Conservation (phyloP, 306 rosid genomes). For the Cucurbita ficifolia region DNA sequence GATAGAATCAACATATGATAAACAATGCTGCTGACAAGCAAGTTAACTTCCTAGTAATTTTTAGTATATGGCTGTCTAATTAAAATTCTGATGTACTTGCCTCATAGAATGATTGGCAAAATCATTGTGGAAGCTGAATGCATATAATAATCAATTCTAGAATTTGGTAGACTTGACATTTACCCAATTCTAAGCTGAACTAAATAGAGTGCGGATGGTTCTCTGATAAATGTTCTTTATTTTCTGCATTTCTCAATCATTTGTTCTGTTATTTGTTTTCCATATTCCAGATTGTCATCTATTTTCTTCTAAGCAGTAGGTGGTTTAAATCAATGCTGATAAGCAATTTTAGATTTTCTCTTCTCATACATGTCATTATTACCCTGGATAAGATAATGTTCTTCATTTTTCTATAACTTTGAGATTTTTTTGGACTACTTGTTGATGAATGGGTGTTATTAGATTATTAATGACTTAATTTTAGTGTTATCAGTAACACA, state of each 20-base stretch:
- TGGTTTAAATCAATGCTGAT: neutral
- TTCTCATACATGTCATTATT: neutral
- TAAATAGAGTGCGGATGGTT: neutral
- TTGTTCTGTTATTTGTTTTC: neutral
- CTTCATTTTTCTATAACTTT: neutral
- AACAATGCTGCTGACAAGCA: neutral
- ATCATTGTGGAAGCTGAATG: neutral
- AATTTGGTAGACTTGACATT: neutral
- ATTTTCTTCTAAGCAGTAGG: neutral
- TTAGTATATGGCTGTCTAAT: neutral
- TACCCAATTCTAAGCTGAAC: neutral
- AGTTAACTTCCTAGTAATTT: neutral
- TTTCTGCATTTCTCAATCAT: neutral
- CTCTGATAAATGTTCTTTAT: neutral
- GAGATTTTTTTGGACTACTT: constrained; percentile 3
- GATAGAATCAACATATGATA: neutral
- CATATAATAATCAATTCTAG: neutral
- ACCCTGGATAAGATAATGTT: neutral
- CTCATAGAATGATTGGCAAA: neutral
- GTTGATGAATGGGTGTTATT: neutral
- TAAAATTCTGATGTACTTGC: neutral
- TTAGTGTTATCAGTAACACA: neutral
- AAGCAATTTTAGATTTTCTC: neutral
- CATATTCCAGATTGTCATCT: neutral
- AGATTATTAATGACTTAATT: neutral